These are phyloP conservation scores for Sporothrix curviconia DNA, from an alignment of 2,329 filamentous ascomycete genomes.

Conservation along the genomic window DNA sequence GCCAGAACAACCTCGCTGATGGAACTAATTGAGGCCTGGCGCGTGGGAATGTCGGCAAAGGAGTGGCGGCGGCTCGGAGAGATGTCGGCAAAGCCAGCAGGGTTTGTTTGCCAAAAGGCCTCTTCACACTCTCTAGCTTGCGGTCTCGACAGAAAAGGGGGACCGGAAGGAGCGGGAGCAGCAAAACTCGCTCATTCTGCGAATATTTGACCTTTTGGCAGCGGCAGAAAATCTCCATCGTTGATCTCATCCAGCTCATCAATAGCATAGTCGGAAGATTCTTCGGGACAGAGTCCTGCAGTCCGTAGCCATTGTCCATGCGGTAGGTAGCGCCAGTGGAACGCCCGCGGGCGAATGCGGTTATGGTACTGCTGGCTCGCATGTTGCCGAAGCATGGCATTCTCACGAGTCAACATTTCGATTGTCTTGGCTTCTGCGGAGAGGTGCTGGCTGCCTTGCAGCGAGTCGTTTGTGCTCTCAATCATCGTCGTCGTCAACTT, in stretches of 20 bases:
- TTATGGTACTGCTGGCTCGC: constrained; percentile 46
- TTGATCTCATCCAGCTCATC: constrained; percentile 61
- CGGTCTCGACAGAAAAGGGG: constrained; percentile 49
- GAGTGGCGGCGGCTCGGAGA: constrained; percentile 74
- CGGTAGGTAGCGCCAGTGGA: constrained; percentile 49
- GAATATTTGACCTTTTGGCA: constrained; percentile 38
- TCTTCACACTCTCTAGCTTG: constrained; percentile 61
- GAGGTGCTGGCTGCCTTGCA: constrained; percentile 45
- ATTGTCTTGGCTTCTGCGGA: constrained; percentile 55
- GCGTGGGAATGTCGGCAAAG: constrained; percentile 61
- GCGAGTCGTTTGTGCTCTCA: constrained; percentile 50
- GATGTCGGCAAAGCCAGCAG: constrained; percentile 59
- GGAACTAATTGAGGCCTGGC: constrained; percentile 58
- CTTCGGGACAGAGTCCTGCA: constrained; percentile 57
- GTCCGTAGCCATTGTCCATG: constrained; percentile 49
- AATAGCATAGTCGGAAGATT: constrained; percentile 61
- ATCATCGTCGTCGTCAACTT: constrained; percentile 59
- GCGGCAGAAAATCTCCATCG: constrained; percentile 42
- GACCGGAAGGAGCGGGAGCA: constrained; percentile 37
- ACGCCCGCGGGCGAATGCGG: constrained; percentile 51
- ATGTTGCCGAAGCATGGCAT: constrained; percentile 54
- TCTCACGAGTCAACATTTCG: constrained; percentile 56
- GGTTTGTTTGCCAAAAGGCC: constrained; percentile 63
- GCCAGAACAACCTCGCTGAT: constrained; percentile 44
- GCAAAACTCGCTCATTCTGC: constrained; percentile 52